Base-by-base conservation (phyloP, 176 grass and related monocot species). In the Rhipidocladum racemiflorum region DNA sequence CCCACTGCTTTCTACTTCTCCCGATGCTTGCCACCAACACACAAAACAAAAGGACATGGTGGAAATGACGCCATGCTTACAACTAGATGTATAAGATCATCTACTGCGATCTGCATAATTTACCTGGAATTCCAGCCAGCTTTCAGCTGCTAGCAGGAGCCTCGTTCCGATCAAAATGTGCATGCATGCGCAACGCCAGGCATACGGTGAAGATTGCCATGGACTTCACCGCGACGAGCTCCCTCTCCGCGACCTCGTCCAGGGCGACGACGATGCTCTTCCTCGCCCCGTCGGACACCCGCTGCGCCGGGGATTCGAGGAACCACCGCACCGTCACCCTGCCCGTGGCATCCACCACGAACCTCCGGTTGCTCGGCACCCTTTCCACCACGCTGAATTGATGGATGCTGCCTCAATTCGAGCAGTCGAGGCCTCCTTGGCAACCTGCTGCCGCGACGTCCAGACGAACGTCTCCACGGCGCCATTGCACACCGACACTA, bases 311-410 rank as follows among this genome's bases (percentile, higher is more conserved):
- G 81, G 92, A 97, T 40, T 97, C 92, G 6, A 97, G 92, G 78
- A 97, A 88, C 4, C 92, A 97, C 38, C 85, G 93, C 43, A 91
- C 86, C 0, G 92, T 94, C 44, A 97, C 95, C 70, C 90, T 88
- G 63, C 92, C 95, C 0, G 90, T 97, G 16, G 93, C 88, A 64
- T 97, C 95, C 69, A 97, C 87, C 68, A 97, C 87, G 13, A 97
- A 73, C 71, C 86, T 91, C 78, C 90, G 81, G 77, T 97, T 93
- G 48, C 84, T 75, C 2, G 90, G 90, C n/a, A 89, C 85, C 50
- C 66, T 84, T n/a, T 76, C 77, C 60, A 85, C 80, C 20, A 87
- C 45, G 45, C 75, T 53, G 50, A 68, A 61, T 70, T 27, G 0
- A 80, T 29, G 17, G n/a, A 6, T 7, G 57, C 46, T 2, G 54